phyloP scores from a whole-genome alignment of 2,329 filamentous ascomycete genomes.

The Pseudocercospora musae region DNA sequence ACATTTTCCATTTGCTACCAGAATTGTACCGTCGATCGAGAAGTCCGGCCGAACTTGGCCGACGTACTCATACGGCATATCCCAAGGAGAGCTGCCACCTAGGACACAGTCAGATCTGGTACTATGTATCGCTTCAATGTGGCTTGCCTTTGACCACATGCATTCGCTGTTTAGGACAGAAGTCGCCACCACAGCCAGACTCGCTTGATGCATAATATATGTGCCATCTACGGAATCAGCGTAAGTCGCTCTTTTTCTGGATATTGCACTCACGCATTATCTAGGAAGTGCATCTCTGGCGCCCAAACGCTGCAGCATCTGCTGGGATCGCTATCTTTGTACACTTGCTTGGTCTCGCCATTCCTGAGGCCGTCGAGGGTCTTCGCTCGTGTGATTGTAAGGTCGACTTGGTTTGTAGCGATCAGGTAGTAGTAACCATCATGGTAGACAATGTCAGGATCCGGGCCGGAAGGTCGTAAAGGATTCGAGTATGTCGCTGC shows the following conservation, averaged over 20 bases:
- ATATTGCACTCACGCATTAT: neutral
- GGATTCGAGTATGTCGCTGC: slow-evolving; percentile 5
- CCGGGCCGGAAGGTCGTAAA: neutral
- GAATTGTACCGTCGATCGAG: slow-evolving; percentile 5
- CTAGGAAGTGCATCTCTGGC: slow-evolving; percentile 5
- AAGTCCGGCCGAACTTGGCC: slow-evolving; percentile 5
- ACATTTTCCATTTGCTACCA: slow-evolving; percentile 3
- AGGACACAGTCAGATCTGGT: neutral
- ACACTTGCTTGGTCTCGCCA: slow-evolving; percentile 3
- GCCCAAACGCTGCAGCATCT: slow-evolving; percentile 8
- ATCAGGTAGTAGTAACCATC: slow-evolving; percentile 9
- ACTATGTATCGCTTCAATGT: no score
- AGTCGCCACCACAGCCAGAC: neutral
- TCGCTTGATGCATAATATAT: slow-evolving; percentile 4
- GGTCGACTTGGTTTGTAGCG: neutral
- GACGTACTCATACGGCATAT: slow-evolving; percentile 3
- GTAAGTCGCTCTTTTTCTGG: neutral
- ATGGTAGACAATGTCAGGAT: slow-evolving; percentile 7
- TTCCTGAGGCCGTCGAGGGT: slow-evolving; percentile 3
- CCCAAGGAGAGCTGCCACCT: slow-evolving; percentile 1
- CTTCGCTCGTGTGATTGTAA: slow-evolving; percentile 2
- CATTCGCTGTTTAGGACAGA: neutral
- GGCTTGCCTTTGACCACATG: slow-evolving; percentile 4
- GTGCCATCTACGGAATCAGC: slow-evolving; percentile 2
- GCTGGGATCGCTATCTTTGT: neutral